Evolutionary conservation across 306 rosid genomes (phyloP), one percentile per base, ranked within the genome.

Genomic region (Quillaja saponaria): DNA sequence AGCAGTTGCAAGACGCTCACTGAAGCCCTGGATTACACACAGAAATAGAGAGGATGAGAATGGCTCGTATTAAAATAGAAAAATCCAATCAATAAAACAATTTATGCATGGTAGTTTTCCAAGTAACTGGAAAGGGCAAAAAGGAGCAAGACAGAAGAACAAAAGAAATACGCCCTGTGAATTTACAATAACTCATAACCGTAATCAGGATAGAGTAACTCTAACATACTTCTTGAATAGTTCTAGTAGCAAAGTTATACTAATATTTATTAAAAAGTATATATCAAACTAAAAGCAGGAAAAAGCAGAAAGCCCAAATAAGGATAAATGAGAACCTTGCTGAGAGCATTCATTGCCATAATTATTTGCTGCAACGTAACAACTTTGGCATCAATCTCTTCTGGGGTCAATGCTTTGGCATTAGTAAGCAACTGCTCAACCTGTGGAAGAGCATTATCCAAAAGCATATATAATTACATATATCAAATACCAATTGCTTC

Each of bases 1-100:
- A 64, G 80, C 70, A 50, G 96, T 92, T 71, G 83, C 99, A 71
- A 92, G 99, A 34, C 95, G 97, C 78, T 86, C 99, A 15, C 84
- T 92, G 79, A 92, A 92, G 34, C 99, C 99, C 99, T 92, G 77
- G 33, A 78, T 80, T 63, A 68, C 63, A 55, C 11, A 67, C 11
- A 66, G 16, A 53, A 25, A 48, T 51, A 59, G 13, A 19, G 42
- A 20, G 13, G 10, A 64, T 37, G 2, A 48, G 35, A 25, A 13
- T 61, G 69, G 55, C 5, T 4, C 10, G 41, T n/a, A 49, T 10
- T 51, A 44, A 31, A 13, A 10, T 25, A 61, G 37, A 44, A 39
- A 56, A 55, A 35, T 13, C 75, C 40, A 41, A 42, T 18, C 17
- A 35, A 39, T 39, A 39, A 7, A 39, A 25, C 31, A 25, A 2